phyloP scores from a whole-genome alignment of 768 basidiomycete genomes.

The Lentinula lateritia region DNA sequence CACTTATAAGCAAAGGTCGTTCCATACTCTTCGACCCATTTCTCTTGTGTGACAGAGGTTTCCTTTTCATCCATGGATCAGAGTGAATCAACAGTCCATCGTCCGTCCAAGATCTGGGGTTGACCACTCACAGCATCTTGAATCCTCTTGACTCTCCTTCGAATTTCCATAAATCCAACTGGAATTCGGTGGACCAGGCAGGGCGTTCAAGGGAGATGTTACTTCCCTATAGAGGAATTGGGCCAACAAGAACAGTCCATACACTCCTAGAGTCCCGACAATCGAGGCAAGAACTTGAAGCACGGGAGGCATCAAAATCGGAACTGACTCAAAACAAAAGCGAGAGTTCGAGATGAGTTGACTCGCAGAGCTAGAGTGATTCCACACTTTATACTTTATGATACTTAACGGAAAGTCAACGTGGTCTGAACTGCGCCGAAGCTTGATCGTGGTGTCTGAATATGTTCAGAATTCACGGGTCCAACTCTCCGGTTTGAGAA shows the following conservation, averaged over 20 bases:
- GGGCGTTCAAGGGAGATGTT: background rate
- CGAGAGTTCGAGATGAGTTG: background rate
- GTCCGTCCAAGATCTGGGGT: no score
- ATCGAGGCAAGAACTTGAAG: background rate
- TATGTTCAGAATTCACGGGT: background rate
- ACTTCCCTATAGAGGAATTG: background rate
- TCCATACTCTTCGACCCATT: slow-evolving; percentile 34
- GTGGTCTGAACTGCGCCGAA: background rate
- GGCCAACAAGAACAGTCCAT: background rate
- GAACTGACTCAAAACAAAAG: no score
- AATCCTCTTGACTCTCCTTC: slow-evolving; percentile 20
- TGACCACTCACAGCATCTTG: slow-evolving; percentile 16
- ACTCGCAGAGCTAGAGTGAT: no score
- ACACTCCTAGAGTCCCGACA: background rate
- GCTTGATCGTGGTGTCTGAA: background rate
- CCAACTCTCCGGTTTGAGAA: background rate
- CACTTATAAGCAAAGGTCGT: slow-evolving; percentile 23
- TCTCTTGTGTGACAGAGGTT: slow-evolving; percentile 17
- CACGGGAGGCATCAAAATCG: background rate
- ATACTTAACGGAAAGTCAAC: background rate
- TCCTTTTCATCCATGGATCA: slow-evolving; percentile 7
- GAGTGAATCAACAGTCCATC: background rate
- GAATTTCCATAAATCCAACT: slow-evolving; percentile 30
- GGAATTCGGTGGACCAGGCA: slow-evolving; percentile 27
- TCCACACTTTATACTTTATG: background rate